phyloP scores from a whole-genome alignment of 176 grass and related monocot species.

The Oryza meridionalis region DNA sequence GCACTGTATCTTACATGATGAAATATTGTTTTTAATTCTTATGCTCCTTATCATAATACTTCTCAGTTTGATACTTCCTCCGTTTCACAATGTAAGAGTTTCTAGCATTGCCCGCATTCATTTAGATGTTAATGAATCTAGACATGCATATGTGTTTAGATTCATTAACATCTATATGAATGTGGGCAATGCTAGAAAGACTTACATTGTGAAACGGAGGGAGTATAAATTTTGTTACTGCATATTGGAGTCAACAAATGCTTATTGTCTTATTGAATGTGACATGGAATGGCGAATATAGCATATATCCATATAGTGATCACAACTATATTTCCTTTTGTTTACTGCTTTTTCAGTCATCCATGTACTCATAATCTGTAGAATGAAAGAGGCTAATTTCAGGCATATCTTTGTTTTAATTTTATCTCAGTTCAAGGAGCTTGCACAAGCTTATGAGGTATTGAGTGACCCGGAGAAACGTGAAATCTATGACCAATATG shows the following conservation, averaged over 20 bases:
- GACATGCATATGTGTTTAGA: too few species aligned
- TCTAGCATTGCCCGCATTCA: too few species aligned
- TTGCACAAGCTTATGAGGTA: conserved; percentile 97
- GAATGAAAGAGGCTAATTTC: not conserved
- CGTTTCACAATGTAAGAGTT: too few species aligned
- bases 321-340: not conserved
- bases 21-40: too few species aligned
- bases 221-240: not conserved
- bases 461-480: conserved; percentile 96
- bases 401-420: conserved; percentile 9
- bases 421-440: conserved; percentile 93
- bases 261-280: not conserved
- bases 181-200: too few species aligned
- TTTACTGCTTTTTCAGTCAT: not conserved
- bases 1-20: not conserved
- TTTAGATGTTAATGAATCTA: too few species aligned
- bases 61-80: too few species aligned
- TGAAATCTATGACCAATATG: conserved; percentile 98
- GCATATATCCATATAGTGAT: not conserved
- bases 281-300: not conserved
- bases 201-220: too few species aligned
- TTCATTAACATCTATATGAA: too few species aligned
- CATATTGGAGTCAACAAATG: not conserved
- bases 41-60: too few species aligned
- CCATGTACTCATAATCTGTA: not conserved